These are phyloP conservation scores for Solanum clarkiae DNA, from an alignment of 257 asterid species.

Conservation along the genomic window DNA sequence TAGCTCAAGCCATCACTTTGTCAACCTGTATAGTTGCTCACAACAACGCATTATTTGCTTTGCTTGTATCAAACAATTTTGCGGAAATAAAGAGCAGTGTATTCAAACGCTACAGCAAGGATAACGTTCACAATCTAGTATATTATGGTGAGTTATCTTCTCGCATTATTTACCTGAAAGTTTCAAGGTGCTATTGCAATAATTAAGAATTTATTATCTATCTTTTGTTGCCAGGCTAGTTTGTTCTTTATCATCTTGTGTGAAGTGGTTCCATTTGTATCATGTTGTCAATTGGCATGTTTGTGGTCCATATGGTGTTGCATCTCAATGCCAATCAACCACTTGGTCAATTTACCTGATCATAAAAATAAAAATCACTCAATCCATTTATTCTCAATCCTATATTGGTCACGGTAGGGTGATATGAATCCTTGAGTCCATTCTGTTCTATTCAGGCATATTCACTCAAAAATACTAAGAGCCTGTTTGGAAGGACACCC, in stretches of 20 bases:
- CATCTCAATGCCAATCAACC: not conserved
- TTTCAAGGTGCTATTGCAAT: not conserved
- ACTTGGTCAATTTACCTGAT: not conserved
- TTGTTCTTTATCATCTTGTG: not conserved
- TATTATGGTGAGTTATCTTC: constrained; percentile 64
- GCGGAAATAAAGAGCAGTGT: constrained; percentile 95
- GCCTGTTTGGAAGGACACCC: too few species aligned
- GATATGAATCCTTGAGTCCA: not conserved
- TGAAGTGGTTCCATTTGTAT: not conserved
- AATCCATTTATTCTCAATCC: not conserved
- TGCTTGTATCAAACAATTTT: constrained; percentile 96
- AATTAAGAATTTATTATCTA: not conserved
- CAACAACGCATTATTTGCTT: constrained; percentile 79
- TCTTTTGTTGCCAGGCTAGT: not conserved
- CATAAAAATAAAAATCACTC: not conserved
- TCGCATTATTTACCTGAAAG: not conserved
- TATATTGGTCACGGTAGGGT: not conserved
- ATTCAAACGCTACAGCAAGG: constrained; percentile 90
- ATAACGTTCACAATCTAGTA: constrained; percentile 73
- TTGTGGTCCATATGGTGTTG: not conserved
- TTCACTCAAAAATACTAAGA: too few species aligned
- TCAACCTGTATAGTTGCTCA: constrained; percentile 98
- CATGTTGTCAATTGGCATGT: not conserved
- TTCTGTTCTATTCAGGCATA: too few species aligned
- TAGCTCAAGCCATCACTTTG: constrained; percentile 94